Base-by-base conservation (phyloP, 768 basidiomycete species). In the Fomitopsis pulvina region DNA sequence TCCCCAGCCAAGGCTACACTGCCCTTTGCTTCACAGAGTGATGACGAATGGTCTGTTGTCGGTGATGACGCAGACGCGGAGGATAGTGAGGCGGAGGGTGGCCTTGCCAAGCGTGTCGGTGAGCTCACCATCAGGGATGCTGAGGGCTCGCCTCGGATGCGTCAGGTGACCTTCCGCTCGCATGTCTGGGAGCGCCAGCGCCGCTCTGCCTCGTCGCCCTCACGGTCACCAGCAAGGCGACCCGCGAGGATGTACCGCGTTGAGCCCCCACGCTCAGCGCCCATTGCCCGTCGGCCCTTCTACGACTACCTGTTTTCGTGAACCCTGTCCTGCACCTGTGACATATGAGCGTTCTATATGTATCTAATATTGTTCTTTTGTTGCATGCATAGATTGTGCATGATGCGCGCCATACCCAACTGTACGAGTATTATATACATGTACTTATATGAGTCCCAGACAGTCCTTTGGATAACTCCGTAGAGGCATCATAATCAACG, bases 191-290 rank as follows among this genome's bases (percentile, higher is more conserved):
- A 65, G 12, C 60, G 63, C 30, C 56, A 63, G 57, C 50, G 63
- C 51, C 49, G 64, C 52, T 72, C 76, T 1, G 57, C 75, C 3
- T 79, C 79, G 4, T 80, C 79, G 0, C 80, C 76, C 11, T 78
- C 78, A 3, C 69, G 77, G 24, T 82, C 80, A 0, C 80, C 80
- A 25, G 72, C 66, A 6, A 64, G 80, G 43, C 56, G 67, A 46
- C 63, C 66, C 34, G 56, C 55, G 18, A 38, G 11, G 43, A 37
- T 50, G 21, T n/a, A 45, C 30, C 52, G 59, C 12, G 47, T 51
- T 3, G 58, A 62, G 42, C 42, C 52, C n/a, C 39, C 45, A 18
- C 38, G 29, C 12, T 40, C 25, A 26, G 32, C 45, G 5, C 42
- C 45, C 26, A 16, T 28, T 21, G 22, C 27, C n/a, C 37, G 29